Base-by-base conservation (phyloP, 1,139 yeast genomes). In the Yamadazyma dendronema region DNA sequence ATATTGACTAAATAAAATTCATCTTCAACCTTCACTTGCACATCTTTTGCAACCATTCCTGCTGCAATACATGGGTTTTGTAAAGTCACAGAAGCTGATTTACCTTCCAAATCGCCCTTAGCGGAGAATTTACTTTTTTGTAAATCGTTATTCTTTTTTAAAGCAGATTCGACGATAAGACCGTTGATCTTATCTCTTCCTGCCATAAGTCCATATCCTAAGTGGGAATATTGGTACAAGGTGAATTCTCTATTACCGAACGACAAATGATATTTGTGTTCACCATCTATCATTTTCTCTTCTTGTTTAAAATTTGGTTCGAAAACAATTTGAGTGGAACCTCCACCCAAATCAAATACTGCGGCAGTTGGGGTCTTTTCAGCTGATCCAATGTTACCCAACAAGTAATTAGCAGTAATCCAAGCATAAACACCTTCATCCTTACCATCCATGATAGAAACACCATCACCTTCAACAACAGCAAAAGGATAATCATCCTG, bases 401-500 rank as follows among this genome's bases (percentile, higher is more conserved):
- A 74, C 47, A 92, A 69, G 60, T 82, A 92, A 67, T 92, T 92
- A 37, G 97, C 83, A 27, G 98, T 92, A 58, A 92, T 84, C 99
- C 99, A 92, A 1, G 98, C 98, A 55, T 80, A 92, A n/a, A 92
- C 97, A 59, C 98, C 99, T 67, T 92, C 98, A 53, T 90, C 96
- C 44, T 79, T 83, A 49, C 98, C 98, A 41, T 86, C 92, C 97
- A 92, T 90, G 52, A 92, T 84, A 9, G 90, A 75, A 41, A 92
- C 74, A 40, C 97, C 97, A 42, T 87, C 85, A 34, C 82, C 88
- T 8, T 73, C 76, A 33, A 89, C 95, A 30, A 92, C 89, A 1
- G 96, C 84, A 67, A 92, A 94, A 36, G 97, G 97, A 59, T 79
- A 92, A 47, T 86, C 81, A 2, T 67, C 63, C 55, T 84, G 87